Percentiles rank a stretch among this genome's conserved stretches.
phyloP scores from a whole-genome alignment of 305 asterid genomes.

The Solanum aculeatissimum region DNA sequence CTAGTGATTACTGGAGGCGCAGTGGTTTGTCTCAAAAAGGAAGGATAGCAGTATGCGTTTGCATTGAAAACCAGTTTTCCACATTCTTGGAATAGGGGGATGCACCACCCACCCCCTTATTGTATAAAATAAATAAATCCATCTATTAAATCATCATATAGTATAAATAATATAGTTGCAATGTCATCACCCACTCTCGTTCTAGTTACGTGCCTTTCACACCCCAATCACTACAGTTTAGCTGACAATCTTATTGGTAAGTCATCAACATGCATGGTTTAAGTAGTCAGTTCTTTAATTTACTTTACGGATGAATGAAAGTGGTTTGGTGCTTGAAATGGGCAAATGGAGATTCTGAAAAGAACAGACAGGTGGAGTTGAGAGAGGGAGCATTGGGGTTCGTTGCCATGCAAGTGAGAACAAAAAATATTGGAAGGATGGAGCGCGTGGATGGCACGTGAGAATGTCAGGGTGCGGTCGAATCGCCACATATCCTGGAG shows the following conservation, averaged over 20 bases:
- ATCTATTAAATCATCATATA: not conserved
- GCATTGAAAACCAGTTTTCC: not conserved
- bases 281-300: not conserved
- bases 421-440: not conserved
- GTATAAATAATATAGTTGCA: not conserved
- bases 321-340: not conserved
- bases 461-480: constrained; percentile 53
- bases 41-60: not conserved
- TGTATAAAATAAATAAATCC: not conserved
- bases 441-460: constrained; percentile 41
- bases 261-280: not conserved
- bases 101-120: constrained; percentile 10
- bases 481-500: constrained; percentile 58
- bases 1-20: constrained; percentile 7
- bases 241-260: not conserved
- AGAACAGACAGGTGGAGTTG: constrained; percentile 26
- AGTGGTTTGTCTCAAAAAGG: constrained; percentile 10
- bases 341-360: not conserved
- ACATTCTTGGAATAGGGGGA: constrained; percentile 14
- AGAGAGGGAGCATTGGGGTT: constrained; percentile 6
- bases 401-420: constrained; percentile 24
- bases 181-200: not conserved
- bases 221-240: not conserved
- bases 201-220: constrained; percentile 7
- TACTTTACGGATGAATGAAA: not conserved